Conservation (phyloP, 805 yeast species). For the Kazachstania viticola region DNA sequence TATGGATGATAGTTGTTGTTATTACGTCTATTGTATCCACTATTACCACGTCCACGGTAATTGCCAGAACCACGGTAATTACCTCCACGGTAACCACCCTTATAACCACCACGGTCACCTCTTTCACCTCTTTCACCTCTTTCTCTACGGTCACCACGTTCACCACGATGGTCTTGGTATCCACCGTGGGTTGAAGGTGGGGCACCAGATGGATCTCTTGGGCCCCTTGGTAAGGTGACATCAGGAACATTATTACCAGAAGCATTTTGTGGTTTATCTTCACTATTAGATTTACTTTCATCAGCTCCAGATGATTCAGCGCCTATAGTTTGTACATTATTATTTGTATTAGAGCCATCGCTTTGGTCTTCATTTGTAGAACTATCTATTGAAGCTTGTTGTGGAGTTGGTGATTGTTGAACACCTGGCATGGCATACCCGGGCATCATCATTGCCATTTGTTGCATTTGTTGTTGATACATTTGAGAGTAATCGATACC, state of each 20-base stretch:
- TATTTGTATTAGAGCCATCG: constrained; percentile 2
- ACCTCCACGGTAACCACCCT: constrained; percentile 13
- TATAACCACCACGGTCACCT: constrained; percentile 24
- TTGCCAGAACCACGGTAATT: constrained; percentile 22
- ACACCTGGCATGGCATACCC: constrained; percentile 4
- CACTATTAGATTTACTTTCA: neutral
- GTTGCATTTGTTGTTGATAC: constrained; percentile 29
- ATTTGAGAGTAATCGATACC: constrained; percentile 27
- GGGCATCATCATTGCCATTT: constrained; percentile 20
- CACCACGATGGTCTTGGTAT: constrained; percentile 10
- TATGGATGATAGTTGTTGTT: constrained; percentile 26
- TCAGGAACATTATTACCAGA: constrained; percentile 21
- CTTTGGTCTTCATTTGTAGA: neutral
- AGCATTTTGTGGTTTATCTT: constrained; percentile 9
- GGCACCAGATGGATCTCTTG: constrained; percentile 28
- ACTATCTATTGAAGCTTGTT: no score
- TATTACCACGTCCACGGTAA: constrained; percentile 12
- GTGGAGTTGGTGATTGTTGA: neutral
- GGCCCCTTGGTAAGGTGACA: constrained; percentile 40
- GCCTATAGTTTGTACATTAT: constrained; percentile 24
- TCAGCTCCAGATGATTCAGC: constrained; percentile 7
- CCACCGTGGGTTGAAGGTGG: constrained; percentile 40
- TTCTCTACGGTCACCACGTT: constrained; percentile 26
- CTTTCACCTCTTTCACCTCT: constrained; percentile 20
- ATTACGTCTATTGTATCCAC: constrained; percentile 11